Percentiles rank a stretch among this genome's conserved stretches.
phyloP scores from a whole-genome alignment of 2,329 filamentous ascomycete genomes.

The Talaromyces funiculosus region DNA sequence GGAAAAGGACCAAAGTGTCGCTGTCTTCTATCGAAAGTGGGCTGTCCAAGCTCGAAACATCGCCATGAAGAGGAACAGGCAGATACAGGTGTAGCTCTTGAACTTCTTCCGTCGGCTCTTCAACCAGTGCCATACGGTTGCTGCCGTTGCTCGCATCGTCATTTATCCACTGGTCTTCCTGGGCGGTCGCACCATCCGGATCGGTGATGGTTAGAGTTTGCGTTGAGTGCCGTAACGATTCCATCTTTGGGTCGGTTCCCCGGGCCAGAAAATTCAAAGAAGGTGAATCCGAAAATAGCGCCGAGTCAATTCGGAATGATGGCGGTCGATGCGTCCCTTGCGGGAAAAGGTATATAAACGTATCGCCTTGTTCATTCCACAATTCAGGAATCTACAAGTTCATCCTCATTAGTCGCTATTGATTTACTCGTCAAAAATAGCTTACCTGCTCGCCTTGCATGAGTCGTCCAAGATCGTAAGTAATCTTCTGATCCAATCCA shows the following conservation, averaged over 20 bases:
- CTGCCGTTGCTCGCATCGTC: slow-evolving; percentile 43
- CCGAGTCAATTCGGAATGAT: slow-evolving; percentile 58
- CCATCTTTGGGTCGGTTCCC: slow-evolving; percentile 45
- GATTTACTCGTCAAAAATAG: background rate
- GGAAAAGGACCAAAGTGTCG: slow-evolving; percentile 54
- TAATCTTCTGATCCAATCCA: slow-evolving; percentile 51
- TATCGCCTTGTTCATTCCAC: slow-evolving; percentile 60
- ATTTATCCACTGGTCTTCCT: slow-evolving; percentile 28
- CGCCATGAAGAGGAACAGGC: slow-evolving; percentile 52
- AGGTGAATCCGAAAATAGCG: slow-evolving; percentile 53
- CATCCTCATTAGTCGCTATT: background rate
- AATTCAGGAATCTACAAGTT: slow-evolving; percentile 48
- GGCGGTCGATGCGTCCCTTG: slow-evolving; percentile 51
- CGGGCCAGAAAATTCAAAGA: slow-evolving; percentile 52
- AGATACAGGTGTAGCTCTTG: slow-evolving; percentile 52
- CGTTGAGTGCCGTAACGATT: slow-evolving; percentile 26
- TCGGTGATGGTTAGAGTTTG: slow-evolving; percentile 27
- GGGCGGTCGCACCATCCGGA: slow-evolving; percentile 27
- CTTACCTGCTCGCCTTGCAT: slow-evolving; percentile 48
- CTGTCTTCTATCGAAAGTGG: slow-evolving; percentile 44
- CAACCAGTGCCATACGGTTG: slow-evolving; percentile 43
- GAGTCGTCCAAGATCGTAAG: slow-evolving; percentile 51
- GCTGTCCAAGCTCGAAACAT: slow-evolving; percentile 35
- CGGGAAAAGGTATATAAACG: slow-evolving; percentile 58
- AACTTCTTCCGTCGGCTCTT: slow-evolving; percentile 41